These are phyloP conservation scores for Lentinula sp. DNA, from an alignment of 768 basidiomycete species.

Conservation along the genomic window DNA sequence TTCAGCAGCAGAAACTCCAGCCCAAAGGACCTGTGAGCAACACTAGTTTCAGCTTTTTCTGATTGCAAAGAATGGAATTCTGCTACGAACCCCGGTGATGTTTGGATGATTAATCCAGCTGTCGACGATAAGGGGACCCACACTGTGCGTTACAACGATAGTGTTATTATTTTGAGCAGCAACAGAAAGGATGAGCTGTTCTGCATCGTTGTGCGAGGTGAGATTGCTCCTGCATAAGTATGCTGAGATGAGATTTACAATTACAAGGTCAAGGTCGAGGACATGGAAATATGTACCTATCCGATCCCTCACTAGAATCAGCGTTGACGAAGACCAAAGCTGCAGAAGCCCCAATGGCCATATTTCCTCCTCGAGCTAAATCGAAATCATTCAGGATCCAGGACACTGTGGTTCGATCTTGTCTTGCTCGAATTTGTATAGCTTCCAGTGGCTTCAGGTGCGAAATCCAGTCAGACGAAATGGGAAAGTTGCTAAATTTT, in stretches of 20 bases:
- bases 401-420: conserved; percentile 57
- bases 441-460: conserved; percentile 63
- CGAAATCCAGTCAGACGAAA: not conserved
- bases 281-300: conserved; percentile 36
- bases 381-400: conserved; percentile 73
- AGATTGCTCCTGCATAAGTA: conserved; percentile 44
- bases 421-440: conserved; percentile 62
- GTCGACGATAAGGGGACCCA: conserved; percentile 54
- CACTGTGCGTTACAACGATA: conserved; percentile 62
- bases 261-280: not conserved
- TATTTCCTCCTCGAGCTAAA: conserved; percentile 38
- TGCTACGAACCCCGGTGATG: conserved; percentile 50
- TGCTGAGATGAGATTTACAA: not conserved
- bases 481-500: too few species aligned
- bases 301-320: conserved; percentile 82
- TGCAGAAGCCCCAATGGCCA: conserved; percentile 46
- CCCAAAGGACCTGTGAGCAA: conserved; percentile 47
- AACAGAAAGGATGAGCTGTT: conserved; percentile 64
- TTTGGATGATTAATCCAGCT: conserved; percentile 71
- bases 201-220: conserved; percentile 69
- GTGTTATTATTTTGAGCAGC: conserved; percentile 65
- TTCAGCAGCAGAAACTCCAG: conserved; percentile 61
- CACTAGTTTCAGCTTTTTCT: conserved; percentile 8
- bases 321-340: conserved; percentile 79
- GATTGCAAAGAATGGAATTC: conserved; percentile 10